Base-by-base conservation (phyloP, 148 eudicot species). In the Diospyros lotus region DNA sequence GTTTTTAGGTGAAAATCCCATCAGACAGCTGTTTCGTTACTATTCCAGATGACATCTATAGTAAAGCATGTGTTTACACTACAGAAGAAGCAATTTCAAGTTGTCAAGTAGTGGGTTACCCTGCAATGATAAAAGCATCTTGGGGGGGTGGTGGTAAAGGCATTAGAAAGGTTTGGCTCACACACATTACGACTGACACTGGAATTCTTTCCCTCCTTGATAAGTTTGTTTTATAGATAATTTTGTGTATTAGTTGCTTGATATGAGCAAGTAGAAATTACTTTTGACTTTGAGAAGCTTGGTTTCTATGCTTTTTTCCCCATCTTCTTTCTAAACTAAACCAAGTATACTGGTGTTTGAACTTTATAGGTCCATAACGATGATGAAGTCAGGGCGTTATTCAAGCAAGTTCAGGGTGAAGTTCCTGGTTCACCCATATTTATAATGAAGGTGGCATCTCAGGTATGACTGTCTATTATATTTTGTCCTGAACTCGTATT, bases 121-220 rank as follows among this genome's bases (percentile, higher is more conserved):
- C 99, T 12, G 98, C 99, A 71, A 96, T 96, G 99, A 96, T 96
- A 42, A 96, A 96, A 83, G 99, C 99, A 69, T 96, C 99, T 48
- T 96, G 98, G 99, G 99, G 99, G 58, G 99, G 99, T 65, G 99
- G 99, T 79, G 99, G 99, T 68, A 96, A 96, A 89, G 99, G 99
- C 79, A 96, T 96, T 72, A 88, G 99, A 86, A 96, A 96, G 99
- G 99, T 96, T 56, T 78, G 85, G 66, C 71, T 84, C 52, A 66
- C 67, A 28, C 60, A 7, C 28, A 28, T 28, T 28, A 28, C 42
- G 64, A 43, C 41, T 42, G 45, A 18, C 45, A 1, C 43, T 62
- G 28, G 38, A 17, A 0, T n/a, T 45, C 10, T 54, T 42, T 75
- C 52, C 44, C 65, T 74, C 48, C 38, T 55, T 53, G 51, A 56